Conservation (phyloP, 2,329 filamentous ascomycete species). For the Exophiala alcalophila region DNA sequence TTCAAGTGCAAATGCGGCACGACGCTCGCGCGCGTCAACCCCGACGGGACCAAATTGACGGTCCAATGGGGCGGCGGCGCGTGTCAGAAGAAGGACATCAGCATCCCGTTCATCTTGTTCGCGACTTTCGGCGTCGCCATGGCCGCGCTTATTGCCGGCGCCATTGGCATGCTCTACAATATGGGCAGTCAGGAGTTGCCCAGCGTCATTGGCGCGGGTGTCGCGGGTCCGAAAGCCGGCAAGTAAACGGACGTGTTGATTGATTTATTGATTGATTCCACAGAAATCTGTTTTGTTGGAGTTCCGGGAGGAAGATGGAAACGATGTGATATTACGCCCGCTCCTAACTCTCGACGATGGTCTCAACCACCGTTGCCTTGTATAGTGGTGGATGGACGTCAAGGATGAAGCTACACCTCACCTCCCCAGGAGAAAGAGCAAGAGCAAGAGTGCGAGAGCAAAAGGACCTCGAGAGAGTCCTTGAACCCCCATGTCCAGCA, state of each 20-base stretch:
- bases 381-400: no score
- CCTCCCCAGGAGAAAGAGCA: no score
- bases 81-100: constrained; percentile 90
- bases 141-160: constrained; percentile 64
- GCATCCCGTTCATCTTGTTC: constrained; percentile 84
- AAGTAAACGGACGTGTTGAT: constrained; percentile 37
- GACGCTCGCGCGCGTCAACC: constrained; percentile 50
- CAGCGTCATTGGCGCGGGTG: constrained; percentile 92
- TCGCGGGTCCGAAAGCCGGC: constrained; percentile 63
- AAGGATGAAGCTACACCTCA: no score
- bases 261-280: no score
- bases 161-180: constrained; percentile 73
- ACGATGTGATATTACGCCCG: no score
- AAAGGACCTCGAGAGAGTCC: no score
- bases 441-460: no score
- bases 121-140: constrained; percentile 69
- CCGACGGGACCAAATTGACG: constrained; percentile 56
- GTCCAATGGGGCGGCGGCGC: constrained; percentile 78
- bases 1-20: constrained; percentile 73
- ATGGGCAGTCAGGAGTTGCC: constrained; percentile 87
- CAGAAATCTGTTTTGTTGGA: no score
- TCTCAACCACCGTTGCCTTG: no score
- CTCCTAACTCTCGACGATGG: no score
- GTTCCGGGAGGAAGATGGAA: no score
- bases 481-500: no score